phyloP scores from a whole-genome alignment of 2,329 filamentous ascomycete genomes.

The Alternaria hordeiaustralica region DNA sequence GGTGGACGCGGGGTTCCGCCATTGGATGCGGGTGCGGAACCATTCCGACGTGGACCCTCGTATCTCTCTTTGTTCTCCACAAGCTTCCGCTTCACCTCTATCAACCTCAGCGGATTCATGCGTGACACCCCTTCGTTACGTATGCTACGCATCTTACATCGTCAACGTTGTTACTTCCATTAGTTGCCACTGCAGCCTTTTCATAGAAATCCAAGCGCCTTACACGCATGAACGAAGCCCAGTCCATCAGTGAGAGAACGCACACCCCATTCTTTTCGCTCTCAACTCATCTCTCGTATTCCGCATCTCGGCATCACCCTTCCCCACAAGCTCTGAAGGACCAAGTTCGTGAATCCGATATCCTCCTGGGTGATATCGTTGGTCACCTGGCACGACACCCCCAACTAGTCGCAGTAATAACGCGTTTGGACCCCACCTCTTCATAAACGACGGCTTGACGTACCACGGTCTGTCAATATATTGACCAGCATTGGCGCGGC shows the following conservation, averaged over 20 bases:
- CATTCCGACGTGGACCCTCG: neutral
- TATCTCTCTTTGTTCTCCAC: neutral
- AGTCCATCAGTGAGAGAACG: neutral
- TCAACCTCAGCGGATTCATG: too few species aligned
- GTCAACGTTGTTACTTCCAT: too few species aligned
- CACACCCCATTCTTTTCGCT: neutral
- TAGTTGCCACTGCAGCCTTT: too few species aligned
- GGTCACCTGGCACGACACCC: slow-evolving; percentile 69
- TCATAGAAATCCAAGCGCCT: too few species aligned
- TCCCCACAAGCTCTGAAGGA: slow-evolving; percentile 61
- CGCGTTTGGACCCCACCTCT: slow-evolving; percentile 19
- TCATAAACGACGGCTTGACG: slow-evolving; percentile 27
- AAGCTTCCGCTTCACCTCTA: neutral
- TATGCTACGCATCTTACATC: too few species aligned
- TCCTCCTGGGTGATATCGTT: slow-evolving; percentile 58
- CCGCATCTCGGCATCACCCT: slow-evolving; percentile 39
- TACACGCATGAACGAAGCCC: too few species aligned
- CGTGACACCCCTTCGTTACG: too few species aligned
- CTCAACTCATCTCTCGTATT: neutral
- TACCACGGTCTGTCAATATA: slow-evolving; percentile 43
- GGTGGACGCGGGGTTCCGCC: slow-evolving; percentile 8
- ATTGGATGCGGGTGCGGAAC: slow-evolving; percentile 2
- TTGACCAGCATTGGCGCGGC: slow-evolving; percentile 23
- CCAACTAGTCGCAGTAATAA: slow-evolving; percentile 60
- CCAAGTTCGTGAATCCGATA: slow-evolving; percentile 68